phyloP scores from a whole-genome alignment of 1,139 yeast species.

The Hansenula sp. region DNA sequence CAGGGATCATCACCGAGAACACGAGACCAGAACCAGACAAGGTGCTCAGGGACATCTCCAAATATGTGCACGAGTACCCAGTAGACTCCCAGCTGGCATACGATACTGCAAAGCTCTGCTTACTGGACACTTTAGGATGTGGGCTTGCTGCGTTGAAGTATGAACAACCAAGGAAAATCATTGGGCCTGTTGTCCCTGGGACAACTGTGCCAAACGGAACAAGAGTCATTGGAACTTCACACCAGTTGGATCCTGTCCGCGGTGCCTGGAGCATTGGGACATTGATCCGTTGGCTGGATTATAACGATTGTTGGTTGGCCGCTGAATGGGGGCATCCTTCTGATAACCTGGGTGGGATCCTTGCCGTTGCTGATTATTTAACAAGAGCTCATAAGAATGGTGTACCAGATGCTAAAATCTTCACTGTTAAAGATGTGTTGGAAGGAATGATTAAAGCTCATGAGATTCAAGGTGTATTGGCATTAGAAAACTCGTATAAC shows the following conservation, averaged over 20 bases:
- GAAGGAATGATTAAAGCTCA: conserved; percentile 59
- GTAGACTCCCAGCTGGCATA: conserved; percentile 43
- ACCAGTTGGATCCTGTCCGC: conserved; percentile 49
- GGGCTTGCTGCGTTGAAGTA: conserved; percentile 58
- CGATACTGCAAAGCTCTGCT: conserved; percentile 51
- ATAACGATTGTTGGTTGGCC: conserved; percentile 61
- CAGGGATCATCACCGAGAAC: conserved; percentile 34
- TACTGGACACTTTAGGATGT: conserved; percentile 55
- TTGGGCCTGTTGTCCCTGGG: conserved; percentile 55
- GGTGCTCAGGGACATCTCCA: conserved; percentile 45
- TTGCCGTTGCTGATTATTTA: conserved; percentile 55
- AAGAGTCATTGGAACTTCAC: conserved; percentile 47
- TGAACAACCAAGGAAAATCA: conserved; percentile 42
- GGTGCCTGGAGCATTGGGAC: conserved; percentile 59
- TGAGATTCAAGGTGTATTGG: conserved; percentile 56
- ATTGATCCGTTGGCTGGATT: conserved; percentile 55
- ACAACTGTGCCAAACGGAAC: conserved; percentile 51
- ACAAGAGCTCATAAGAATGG: conserved; percentile 43
- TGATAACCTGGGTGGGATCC: conserved; percentile 54
- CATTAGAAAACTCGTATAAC: conserved; percentile 56
- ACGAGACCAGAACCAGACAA: conserved; percentile 46
- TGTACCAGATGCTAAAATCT: conserved; percentile 34
- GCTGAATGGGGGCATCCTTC: conserved; percentile 69
- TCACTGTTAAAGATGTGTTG: conserved; percentile 45
- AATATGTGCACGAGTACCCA: conserved; percentile 44